These are phyloP conservation scores for Prunus mongolica DNA, from an alignment of 306 rosid genomes.

Conservation along the genomic window DNA sequence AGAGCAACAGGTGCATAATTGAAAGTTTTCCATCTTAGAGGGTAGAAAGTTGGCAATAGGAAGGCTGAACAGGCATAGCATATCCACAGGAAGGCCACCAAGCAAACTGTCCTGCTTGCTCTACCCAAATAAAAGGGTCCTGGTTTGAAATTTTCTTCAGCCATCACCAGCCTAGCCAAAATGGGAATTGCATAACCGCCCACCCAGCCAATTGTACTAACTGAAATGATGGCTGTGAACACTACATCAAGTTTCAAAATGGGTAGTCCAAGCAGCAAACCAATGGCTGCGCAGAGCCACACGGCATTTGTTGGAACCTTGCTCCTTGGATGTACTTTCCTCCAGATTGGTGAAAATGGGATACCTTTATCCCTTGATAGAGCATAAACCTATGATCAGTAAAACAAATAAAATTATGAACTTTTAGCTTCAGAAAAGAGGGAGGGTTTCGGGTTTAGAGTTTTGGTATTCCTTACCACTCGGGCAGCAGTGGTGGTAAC, in stretches of 20 bases:
- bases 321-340: conserved; percentile 9
- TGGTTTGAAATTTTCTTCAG: conserved; percentile 25
- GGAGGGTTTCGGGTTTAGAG: not conserved
- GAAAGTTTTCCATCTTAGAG: conserved; percentile 20
- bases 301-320: conserved; percentile 26
- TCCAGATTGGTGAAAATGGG: conserved; percentile 25
- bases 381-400: conserved; percentile 7
- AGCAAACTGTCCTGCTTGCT: conserved; percentile 21
- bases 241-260: conserved; percentile 23
- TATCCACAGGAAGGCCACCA: conserved; percentile 24
- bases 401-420: not conserved
- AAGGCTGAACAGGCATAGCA: conserved; percentile 29
- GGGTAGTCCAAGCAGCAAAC: conserved; percentile 23
- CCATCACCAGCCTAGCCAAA: conserved; percentile 21
- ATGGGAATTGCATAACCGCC: conserved; percentile 26
- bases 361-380: conserved; percentile 22
- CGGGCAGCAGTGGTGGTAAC: conserved; percentile 18
- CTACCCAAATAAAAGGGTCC: conserved; percentile 25
- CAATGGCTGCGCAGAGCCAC: conserved; percentile 23
- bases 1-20: conserved; percentile 16
- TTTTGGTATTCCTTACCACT: conserved; percentile 13
- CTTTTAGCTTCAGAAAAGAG: not conserved
- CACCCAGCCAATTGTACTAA: conserved; percentile 20
- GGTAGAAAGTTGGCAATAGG: conserved; percentile 13
- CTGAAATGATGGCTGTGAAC: conserved; percentile 18